Base-by-base conservation (phyloP, 768 basidiomycete species). In the Chalciporus chontae region DNA sequence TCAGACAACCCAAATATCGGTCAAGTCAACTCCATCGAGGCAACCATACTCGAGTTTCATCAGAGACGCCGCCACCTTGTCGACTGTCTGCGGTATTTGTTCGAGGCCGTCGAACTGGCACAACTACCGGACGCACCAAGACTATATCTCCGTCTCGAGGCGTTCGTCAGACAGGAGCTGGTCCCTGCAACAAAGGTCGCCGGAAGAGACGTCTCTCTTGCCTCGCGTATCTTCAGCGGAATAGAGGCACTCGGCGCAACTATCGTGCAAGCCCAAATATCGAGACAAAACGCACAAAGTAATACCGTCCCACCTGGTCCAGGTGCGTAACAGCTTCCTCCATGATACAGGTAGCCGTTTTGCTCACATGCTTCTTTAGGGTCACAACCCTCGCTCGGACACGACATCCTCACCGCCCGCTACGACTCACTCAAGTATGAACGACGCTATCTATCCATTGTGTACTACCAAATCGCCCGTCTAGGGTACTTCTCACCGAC, bases 391-490 rank as follows among this genome's bases (percentile, higher is more conserved):
- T 66, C 72, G 3, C 69, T 93, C 39, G 87, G 88, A 8, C 76
- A 74, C 40, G 85, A 87, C 52, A 74, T 90, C 51, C 72, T 87
- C 1, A 78, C 75, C 42, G 80, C 84, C 34, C 81, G 88, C 26
- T 78, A 80, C 57, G 83, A 88, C 31, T 88, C 85, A 0, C 73
- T 94, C 43, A 81, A 78, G 60, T 83, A 84, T 46, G 89, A 93
- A 60, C 77, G 90, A 54, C 78, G 86, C 10, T 73, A 76, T 43
- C 76, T 93, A 4, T 81, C 82, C 17, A 74, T 76, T n/a, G 73
- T 80, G 13, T 74, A 90, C 31, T 81, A 77, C 64, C 71, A 80
- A 21, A 70, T 91, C 47, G 77, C 82, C 17, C 78, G 84, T 24
- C 69, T 84, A 40, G 87, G 85, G 1, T 77, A 76, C 57, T 66